A percentile compares a stretch with the other conserved stretches of the same genome.
Conservation (phyloP, 73 alveolate genomes). For the Paraurostyla sp. region DNA sequence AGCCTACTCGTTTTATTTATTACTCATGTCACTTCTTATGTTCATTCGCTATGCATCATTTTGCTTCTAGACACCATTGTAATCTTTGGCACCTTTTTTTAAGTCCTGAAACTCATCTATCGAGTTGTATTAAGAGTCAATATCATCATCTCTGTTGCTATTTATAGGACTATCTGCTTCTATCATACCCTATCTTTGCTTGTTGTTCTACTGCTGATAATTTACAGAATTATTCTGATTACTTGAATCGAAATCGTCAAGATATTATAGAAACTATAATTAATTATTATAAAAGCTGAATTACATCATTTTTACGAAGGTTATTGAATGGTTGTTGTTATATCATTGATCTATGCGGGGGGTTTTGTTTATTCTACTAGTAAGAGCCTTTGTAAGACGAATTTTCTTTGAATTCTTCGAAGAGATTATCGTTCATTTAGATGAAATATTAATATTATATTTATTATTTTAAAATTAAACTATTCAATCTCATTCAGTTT, state of each 20-base stretch:
- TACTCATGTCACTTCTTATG: not conserved
- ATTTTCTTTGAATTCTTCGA: not conserved
- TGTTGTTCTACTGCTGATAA: not conserved
- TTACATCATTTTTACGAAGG: slow-evolving; percentile 11
- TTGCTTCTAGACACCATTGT: not conserved
- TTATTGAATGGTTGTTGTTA: too few relatives aligned
- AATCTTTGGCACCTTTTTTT: not conserved
- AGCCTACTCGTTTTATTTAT: not conserved
- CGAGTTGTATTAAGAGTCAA: not conserved
- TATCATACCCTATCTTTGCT: too few relatives aligned
- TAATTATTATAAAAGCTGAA: not conserved
- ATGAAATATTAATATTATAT: not conserved
- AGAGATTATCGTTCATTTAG: slow-evolving; percentile 28
- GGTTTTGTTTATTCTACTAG: not conserved
- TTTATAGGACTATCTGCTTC: slow-evolving; percentile 19
- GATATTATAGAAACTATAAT: not conserved
- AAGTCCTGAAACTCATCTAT: slow-evolving; percentile 4
- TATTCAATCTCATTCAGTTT: too few relatives aligned
- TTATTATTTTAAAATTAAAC: not conserved
- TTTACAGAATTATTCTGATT: not conserved
- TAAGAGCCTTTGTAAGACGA: not conserved
- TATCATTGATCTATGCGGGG: too few relatives aligned
- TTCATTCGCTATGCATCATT: not conserved
- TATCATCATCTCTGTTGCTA: not conserved
- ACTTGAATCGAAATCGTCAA: not conserved